phyloP scores from a whole-genome alignment of 2,329 filamentous ascomycete genomes.

The Pseudogymnoascus sp. region DNA sequence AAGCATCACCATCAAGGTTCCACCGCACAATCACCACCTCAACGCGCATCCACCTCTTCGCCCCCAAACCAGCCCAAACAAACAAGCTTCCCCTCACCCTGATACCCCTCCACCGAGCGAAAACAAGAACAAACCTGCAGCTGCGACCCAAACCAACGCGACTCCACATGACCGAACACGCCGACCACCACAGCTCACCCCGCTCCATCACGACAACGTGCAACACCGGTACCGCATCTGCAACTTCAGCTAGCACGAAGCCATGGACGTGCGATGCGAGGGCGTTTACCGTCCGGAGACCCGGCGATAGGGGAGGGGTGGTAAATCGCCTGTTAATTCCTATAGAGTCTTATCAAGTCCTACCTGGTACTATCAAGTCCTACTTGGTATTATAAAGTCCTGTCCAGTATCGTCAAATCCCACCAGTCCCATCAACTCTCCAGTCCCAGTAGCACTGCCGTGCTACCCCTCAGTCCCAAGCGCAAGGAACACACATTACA shows the following conservation, averaged over 20 bases:
- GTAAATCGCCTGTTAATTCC: neutral
- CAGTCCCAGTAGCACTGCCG: neutral
- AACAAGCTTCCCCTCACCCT: neutral
- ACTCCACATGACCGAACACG: neutral
- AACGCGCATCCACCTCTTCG: neutral
- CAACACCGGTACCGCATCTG: neutral
- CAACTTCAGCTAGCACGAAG: neutral
- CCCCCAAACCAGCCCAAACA: neutral
- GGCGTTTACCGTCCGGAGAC: neutral
- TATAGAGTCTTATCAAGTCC: neutral
- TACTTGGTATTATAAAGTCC: neutral
- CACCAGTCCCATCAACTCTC: neutral
- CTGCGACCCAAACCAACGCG: neutral
- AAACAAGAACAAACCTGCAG: neutral
- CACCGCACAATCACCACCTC: neutral
- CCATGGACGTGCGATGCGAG: neutral
- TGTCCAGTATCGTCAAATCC: neutral
- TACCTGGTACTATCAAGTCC: neutral
- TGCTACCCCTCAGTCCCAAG: neutral
- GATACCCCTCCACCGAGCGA: neutral
- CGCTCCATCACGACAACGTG: neutral
- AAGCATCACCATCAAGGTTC: neutral
- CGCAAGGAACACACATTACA: neutral
- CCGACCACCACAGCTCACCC: neutral
- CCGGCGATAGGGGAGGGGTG: neutral